phyloP scores from a whole-genome alignment of 2,329 filamentous ascomycete species.

The Zymoseptoria crescenta region DNA sequence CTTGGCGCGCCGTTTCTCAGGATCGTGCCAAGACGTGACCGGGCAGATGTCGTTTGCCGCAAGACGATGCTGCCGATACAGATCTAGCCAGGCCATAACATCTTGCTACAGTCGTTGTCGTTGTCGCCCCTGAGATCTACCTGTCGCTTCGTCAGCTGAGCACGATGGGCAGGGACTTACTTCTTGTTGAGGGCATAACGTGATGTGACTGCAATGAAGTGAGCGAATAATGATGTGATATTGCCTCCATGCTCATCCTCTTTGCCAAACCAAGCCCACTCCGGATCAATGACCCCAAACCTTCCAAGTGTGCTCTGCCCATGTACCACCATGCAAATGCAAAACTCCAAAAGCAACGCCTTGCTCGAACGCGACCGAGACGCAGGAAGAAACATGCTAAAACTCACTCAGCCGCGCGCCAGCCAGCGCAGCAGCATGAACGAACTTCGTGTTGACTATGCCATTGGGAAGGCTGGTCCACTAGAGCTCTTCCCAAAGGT shows the following conservation, averaged over 20 bases:
- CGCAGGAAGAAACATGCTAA: background rate
- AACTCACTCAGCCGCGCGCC: too few relatives aligned
- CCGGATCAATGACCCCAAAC: background rate
- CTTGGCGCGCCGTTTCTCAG: too few relatives aligned
- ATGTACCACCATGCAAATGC: background rate
- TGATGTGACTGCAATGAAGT: background rate
- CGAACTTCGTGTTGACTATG: background rate
- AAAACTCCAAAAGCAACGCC: background rate
- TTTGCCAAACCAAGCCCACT: background rate
- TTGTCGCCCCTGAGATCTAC: too few relatives aligned
- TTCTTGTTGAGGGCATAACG: too few relatives aligned
- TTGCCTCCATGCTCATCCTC: background rate
- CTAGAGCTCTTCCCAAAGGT: constrained; percentile 15
- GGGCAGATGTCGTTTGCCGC: too few relatives aligned
- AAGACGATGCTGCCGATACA: too few relatives aligned
- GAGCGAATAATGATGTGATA: background rate
- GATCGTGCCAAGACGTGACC: too few relatives aligned
- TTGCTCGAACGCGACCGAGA: background rate
- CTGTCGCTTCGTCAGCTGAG: too few relatives aligned
- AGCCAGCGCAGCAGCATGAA: background rate
- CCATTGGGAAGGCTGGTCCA: constrained; percentile 8
- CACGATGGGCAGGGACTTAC: too few relatives aligned
- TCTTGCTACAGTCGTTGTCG: too few relatives aligned
- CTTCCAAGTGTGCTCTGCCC: background rate
- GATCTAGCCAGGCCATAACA: too few relatives aligned